Evolutionary conservation across 177 flowering plant species (phyloP).

Genomic region (Telopea speciosissima): DNA sequence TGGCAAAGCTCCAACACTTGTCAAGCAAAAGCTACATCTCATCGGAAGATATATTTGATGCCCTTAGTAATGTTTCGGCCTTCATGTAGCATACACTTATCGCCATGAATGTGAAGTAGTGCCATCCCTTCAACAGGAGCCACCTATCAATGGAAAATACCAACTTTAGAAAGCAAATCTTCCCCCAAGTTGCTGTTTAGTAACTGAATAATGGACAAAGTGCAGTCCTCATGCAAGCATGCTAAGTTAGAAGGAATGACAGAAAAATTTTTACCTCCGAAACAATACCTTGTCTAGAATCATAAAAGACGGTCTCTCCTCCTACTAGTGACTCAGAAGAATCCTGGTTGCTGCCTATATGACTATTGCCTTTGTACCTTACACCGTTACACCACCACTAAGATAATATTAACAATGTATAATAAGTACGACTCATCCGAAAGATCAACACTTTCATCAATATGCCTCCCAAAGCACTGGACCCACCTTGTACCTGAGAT

Average conservation of each 20-base stretch:
- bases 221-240: neutral
- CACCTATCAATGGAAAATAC: neutral
- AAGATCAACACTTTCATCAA: neutral
- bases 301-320: neutral
- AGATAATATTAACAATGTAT: neutral
- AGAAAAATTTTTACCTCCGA: neutral
- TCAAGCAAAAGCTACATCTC: neutral
- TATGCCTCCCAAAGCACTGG: neutral
- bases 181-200: neutral
- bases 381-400: neutral
- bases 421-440: neutral
- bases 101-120: neutral
- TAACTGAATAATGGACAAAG: neutral
- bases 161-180: neutral
- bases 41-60: neutral
- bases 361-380: neutral
- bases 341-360: neutral
- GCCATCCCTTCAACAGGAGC: neutral
- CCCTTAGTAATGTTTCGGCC: neutral
- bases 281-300: neutral
- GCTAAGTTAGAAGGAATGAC: neutral
- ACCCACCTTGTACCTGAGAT: neutral
- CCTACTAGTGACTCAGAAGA: neutral
- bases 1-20: neutral
- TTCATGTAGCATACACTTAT: neutral